Base-by-base conservation (phyloP, 73 alveolate species). In the Paramecium octaurelia region DNA sequence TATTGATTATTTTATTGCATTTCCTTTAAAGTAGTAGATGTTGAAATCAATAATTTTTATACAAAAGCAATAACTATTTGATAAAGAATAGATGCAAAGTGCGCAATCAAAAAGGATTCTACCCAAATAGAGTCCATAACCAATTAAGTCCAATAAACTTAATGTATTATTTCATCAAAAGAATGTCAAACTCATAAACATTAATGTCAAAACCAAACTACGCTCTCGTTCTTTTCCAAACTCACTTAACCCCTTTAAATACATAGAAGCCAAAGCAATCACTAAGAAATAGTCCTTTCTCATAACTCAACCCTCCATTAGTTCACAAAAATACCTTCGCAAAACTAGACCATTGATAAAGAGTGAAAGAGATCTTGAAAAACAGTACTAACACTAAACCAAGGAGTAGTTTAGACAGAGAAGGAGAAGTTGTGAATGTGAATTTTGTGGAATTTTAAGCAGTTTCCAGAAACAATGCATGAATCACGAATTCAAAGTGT, bases 351-450 rank as follows among this genome's bases (percentile, higher is more conserved):
- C 48, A 3, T 64, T 42, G 10, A 21, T 64, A 23, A 14, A 12
- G 50, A 64, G 23, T 64, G 46, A 34, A 31, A 64, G 31, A 8
- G 69, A 54, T 34, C 69, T 54, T 54, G 69, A 54, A 54, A 54
- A 54, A 54, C 69, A 54, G 8, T 20, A n/a, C 11, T 18, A 54
- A 54, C 23, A 54, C n/a, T 54, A 54, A 12, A 16, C 35, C 5
- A 27, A 27, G 31, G 84, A 64, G 12, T 34, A 11, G 12, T 64
- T 64, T 64, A 64, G 31, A 64, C 7, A 64, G 14, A 27, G 84
- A 12, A 64, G 84, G 31, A 64, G 84, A 64, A 64, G 84, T 34
- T 64, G 84, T 64, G 84, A 64, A 64, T 64, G 84, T 64, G 27
- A 27, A 64, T 23, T 64, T 64, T 64, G 84, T 27, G 84, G 84